A percentile compares a stretch with the other conserved stretches of the same genome.
These are phyloP conservation scores for Rhynchospora tenuis DNA, from an alignment of 176 grass and related monocot genomes.

Conservation along the genomic window DNA sequence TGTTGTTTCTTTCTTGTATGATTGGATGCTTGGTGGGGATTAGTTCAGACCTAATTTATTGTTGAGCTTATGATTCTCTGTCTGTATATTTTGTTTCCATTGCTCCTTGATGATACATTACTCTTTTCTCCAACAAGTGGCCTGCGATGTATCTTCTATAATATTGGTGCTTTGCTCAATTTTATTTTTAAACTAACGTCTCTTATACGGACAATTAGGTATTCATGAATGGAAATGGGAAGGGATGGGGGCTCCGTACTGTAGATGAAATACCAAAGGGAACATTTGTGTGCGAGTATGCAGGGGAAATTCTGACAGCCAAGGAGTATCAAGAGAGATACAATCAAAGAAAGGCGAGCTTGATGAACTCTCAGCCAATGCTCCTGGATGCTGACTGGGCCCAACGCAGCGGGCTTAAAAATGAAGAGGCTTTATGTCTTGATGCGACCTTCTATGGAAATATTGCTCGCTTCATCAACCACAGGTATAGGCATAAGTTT, in stretches of 20 bases:
- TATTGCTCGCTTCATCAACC: conserved; percentile 67
- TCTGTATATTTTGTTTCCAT: not conserved
- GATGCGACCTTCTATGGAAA: conserved; percentile 80
- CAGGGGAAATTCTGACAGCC: conserved; percentile 64
- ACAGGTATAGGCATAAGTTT: conserved; percentile 34
- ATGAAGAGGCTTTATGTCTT: conserved; percentile 58
- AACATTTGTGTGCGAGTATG: conserved; percentile 72
- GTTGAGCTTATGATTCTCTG: not conserved
- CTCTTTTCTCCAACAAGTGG: not conserved
- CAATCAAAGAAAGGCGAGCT: conserved; percentile 28
- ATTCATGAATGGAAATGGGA: conserved; percentile 57
- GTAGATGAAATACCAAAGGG: conserved; percentile 76
- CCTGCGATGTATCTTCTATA: not conserved
- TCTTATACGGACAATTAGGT: conserved; percentile 27
- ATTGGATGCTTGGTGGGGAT: not conserved
- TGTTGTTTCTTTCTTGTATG: not conserved
- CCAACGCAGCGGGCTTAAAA: conserved; percentile 29
- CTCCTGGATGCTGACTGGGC: conserved; percentile 65
- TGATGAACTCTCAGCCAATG: conserved; percentile 46
- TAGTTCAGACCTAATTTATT: not conserved
- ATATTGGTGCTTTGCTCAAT: not conserved
- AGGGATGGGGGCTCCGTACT: conserved; percentile 62
- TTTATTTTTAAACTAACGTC: not conserved
- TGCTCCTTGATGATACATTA: not conserved
- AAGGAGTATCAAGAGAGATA: conserved; percentile 52